Percentiles rank a stretch among this genome's conserved stretches.
phyloP scores from a whole-genome alignment of 495 filamentous ascomycete species.

The Filosporella fistucella region DNA sequence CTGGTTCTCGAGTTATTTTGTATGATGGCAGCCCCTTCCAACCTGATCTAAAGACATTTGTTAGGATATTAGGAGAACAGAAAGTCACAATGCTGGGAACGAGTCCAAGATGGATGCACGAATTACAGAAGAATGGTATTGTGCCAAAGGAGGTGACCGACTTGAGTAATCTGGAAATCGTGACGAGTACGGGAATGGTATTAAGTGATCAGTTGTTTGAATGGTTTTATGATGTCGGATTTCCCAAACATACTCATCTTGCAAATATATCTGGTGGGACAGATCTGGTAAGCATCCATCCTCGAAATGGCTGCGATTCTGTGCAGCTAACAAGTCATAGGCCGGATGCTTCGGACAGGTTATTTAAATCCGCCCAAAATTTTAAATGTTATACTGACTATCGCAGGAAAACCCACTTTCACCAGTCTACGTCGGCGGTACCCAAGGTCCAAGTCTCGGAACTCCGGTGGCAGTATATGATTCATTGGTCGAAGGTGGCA shows the following conservation, averaged over 20 bases:
- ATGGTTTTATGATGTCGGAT: constrained; percentile 80
- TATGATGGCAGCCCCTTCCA: constrained; percentile 79
- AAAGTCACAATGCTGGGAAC: constrained; percentile 59
- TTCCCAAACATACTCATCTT: constrained; percentile 58
- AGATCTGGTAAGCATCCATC: constrained; percentile 49
- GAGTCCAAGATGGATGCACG: constrained; percentile 69
- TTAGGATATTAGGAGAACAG: constrained; percentile 54
- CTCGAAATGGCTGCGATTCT: not conserved
- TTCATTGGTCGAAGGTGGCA: constrained; percentile 44
- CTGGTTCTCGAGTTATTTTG: constrained; percentile 53
- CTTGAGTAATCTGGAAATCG: constrained; percentile 49
- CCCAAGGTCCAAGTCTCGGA: constrained; percentile 59
- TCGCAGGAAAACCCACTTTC: constrained; percentile 57
- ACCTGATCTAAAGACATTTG: constrained; percentile 54
- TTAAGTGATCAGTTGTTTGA: constrained; percentile 66
- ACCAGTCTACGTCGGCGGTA: constrained; percentile 69
- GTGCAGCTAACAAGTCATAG: constrained; percentile 19
- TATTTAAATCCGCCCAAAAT: not conserved
- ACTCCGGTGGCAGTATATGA: constrained; percentile 65
- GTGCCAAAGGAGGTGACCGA: constrained; percentile 56
- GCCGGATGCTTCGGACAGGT: constrained; percentile 60
- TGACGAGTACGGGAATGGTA: constrained; percentile 75
- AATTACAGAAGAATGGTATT: constrained; percentile 56
- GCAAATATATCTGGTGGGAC: constrained; percentile 75
- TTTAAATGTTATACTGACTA: not conserved